Percentiles rank a stretch among this genome's conserved stretches.
These are phyloP conservation scores for Penicillium sp. DNA, from an alignment of 2,329 filamentous ascomycete genomes.

Conservation along the genomic window DNA sequence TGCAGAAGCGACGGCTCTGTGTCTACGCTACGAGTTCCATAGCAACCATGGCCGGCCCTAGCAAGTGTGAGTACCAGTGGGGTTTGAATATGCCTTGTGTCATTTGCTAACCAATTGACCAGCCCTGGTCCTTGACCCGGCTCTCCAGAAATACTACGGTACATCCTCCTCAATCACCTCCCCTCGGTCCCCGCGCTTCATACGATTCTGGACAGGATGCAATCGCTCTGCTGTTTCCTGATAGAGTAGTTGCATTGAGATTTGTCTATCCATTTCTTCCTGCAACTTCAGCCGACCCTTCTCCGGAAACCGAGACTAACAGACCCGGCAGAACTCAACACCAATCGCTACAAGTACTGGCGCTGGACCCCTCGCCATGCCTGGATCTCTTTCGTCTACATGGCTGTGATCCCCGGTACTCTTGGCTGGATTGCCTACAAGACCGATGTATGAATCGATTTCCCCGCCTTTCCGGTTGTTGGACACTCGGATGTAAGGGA, in stretches of 20 bases:
- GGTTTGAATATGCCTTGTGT: neutral
- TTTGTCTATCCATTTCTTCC: neutral
- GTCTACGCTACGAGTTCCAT: slow-evolving; percentile 16
- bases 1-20: slow-evolving; percentile 8
- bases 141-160: slow-evolving; percentile 50
- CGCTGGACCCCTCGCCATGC: slow-evolving; percentile 84
- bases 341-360: slow-evolving; percentile 90
- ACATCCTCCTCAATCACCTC: slow-evolving; percentile 25
- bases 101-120: slow-evolving; percentile 50
- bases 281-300: neutral
- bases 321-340: slow-evolving; percentile 63
- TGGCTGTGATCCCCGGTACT: slow-evolving; percentile 65
- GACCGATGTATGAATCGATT: slow-evolving; percentile 70
- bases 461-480: neutral
- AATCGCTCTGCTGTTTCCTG: neutral
- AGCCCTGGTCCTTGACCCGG: slow-evolving; percentile 44
- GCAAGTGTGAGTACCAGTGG: slow-evolving; percentile 39
- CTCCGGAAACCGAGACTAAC: slow-evolving; percentile 9
- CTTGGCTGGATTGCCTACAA: slow-evolving; percentile 69
- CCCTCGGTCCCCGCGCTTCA: slow-evolving; percentile 1
- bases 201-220: neutral
- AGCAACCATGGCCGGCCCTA: slow-evolving; percentile 50
- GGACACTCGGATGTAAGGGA: neutral
- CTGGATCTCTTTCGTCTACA: slow-evolving; percentile 72
- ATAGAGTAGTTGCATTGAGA: neutral